Evolutionary conservation across 148 eudicot species (phyloP).

Genomic region (Cornus suecica): DNA sequence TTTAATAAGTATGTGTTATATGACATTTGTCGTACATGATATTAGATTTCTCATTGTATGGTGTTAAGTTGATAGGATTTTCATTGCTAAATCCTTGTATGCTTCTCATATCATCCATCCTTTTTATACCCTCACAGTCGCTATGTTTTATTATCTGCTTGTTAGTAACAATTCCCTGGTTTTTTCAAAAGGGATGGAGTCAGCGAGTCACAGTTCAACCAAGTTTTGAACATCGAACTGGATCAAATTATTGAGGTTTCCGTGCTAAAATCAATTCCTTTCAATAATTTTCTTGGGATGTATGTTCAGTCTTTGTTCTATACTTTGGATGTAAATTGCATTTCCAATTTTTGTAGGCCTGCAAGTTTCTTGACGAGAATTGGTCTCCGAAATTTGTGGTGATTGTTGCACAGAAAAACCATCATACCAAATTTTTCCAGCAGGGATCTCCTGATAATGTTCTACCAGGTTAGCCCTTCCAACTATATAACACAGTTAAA

Average conservation of each 20-base stretch:
- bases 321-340: neutral
- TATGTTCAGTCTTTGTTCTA: no score
- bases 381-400: conserved; percentile 81
- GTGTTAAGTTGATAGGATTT: no score
- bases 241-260: conserved; percentile 62
- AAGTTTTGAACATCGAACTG: conserved; percentile 56
- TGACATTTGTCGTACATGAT: no score
- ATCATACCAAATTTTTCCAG: conserved; percentile 90
- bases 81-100: no score
- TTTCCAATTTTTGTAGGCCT: conserved; percentile 36
- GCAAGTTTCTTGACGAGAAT: conserved; percentile 82
- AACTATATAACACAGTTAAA: neutral
- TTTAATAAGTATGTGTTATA: no score
- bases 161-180: no score
- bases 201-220: conserved; percentile 61
- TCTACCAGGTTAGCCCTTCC: conserved; percentile 62
- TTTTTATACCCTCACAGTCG: no score
- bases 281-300: no score
- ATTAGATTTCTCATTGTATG: no score
- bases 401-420: conserved; percentile 86
- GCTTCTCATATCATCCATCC: no score
- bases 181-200: conserved; percentile 86
- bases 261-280: neutral
- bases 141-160: no score
- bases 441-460: conserved; percentile 72